Conservation (phyloP, 306 rosid genomes). For the Lithocarpus polystachyus region DNA sequence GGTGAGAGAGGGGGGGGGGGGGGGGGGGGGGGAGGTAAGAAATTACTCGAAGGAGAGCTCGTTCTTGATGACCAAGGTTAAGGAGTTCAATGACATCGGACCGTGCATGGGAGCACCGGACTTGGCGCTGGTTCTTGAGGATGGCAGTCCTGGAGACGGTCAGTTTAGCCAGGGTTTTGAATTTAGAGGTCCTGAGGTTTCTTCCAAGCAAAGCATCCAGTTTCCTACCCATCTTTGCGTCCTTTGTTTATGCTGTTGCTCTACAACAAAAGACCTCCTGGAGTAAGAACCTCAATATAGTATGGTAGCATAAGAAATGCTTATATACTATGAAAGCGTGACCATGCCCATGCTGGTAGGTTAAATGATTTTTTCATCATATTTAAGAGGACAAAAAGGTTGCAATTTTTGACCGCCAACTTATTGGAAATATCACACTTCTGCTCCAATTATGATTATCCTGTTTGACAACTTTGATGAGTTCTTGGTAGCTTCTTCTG, state of each 20-base stretch:
- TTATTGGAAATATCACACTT: neutral
- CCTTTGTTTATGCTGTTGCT: constrained; percentile 1
- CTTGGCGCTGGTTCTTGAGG: constrained; percentile 51
- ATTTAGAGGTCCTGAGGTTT: constrained; percentile 42
- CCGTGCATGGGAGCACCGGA: constrained; percentile 37
- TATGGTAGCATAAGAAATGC: neutral
- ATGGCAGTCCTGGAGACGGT: constrained; percentile 53
- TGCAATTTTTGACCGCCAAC: neutral
- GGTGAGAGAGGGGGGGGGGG: neutral
- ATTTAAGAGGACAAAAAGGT: neutral
- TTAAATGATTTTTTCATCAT: neutral
- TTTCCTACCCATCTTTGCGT: constrained; percentile 45
- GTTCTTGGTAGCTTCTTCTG: neutral
- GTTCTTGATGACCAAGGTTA: constrained; percentile 52
- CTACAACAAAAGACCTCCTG: neutral
- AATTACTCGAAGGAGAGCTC: constrained; percentile 60
- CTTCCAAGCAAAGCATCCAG: constrained; percentile 47
- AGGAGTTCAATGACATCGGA: constrained; percentile 60
- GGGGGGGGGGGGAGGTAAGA: neutral
- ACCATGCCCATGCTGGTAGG: neutral
- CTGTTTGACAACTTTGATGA: neutral
- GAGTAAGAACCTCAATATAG: neutral
- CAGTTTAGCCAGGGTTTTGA: constrained; percentile 35
- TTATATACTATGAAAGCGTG: neutral
- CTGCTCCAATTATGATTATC: neutral